Base-by-base conservation (phyloP, 139 green algal species). In the Asterochloris sp. region DNA sequence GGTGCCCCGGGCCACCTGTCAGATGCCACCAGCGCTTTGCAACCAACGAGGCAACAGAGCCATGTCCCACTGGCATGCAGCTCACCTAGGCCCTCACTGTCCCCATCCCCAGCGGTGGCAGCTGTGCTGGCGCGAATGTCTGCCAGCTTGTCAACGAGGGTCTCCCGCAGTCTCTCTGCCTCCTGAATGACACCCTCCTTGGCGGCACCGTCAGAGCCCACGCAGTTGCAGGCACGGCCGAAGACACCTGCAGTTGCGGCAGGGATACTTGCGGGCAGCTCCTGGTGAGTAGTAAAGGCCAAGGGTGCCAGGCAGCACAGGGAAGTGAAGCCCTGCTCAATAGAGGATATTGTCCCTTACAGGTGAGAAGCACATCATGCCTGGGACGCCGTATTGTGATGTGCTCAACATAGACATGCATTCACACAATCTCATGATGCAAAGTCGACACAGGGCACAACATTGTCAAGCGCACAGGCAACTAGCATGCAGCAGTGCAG, bases 81-180 rank as follows among this genome's bases (percentile, higher is more conserved):
- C 15, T 19, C 11, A 24, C 14, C 19, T 71, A 26, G 66, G 66
- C 66, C 17, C 1, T 10, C 19, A 24, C 60, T 26, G 15, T 69
- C 76, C 76, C 38, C 29, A 13, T n/a, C 76, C 76, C 21, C 16
- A 16, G 24, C 76, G 60, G 24, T 80, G 54, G 76, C 21, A 24
- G 21, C 76, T 80, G 23, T 11, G 23, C 76, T 80, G 67, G 26
- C 38, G 38, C 38, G 38, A 6, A 80, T 17, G 23, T 62, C 68
- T 13, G 68, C n/a, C 6, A 80, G 76, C 76, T 80, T 80, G 76
- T 80, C 76, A 23, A 64, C 38, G 4, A 80, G 24, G 60, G 60
- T 80, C 76, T 80, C 76, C 24, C 15, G 67, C 60, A 80, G 24
- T 10, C 60, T 62, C 23, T 24, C 38, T 14, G 76, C 76, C 60